These are phyloP conservation scores for Lactarius quietus DNA, from an alignment of 768 basidiomycete species.

Conservation along the genomic window DNA sequence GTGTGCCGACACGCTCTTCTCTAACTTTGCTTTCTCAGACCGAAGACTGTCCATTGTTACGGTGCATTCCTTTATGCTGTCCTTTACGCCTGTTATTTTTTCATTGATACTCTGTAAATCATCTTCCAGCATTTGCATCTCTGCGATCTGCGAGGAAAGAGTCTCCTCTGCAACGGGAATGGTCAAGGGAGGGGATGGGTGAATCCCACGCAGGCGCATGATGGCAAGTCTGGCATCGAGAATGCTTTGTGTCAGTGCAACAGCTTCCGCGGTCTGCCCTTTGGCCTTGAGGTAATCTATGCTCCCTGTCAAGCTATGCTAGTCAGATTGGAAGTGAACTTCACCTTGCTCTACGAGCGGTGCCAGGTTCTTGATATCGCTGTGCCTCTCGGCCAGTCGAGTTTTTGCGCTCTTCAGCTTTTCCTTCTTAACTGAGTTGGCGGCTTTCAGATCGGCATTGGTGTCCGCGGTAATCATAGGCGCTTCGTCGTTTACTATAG, in stretches of 20 bases:
- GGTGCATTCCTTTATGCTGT: constrained; percentile 54
- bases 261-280: constrained; percentile 49
- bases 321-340: not conserved
- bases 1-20: constrained; percentile 59
- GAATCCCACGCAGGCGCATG: constrained; percentile 73
- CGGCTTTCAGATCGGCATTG: constrained; percentile 58
- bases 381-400: constrained; percentile 55
- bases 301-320: not conserved
- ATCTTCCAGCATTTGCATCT: constrained; percentile 76
- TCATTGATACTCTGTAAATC: constrained; percentile 53
- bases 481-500: constrained; percentile 83
- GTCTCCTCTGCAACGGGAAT: constrained; percentile 68
- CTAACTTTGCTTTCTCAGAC: constrained; percentile 61
- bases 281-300: constrained; percentile 61
- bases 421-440: constrained; percentile 70
- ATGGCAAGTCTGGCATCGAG: constrained; percentile 79
- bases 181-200: constrained; percentile 78
- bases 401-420: constrained; percentile 62
- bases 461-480: constrained; percentile 77
- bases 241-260: constrained; percentile 67
- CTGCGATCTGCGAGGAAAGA: constrained; percentile 68
- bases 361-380: constrained; percentile 58
- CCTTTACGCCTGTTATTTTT: constrained; percentile 52
- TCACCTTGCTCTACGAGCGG: constrained; percentile 67
- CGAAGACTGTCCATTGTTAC: constrained; percentile 56